Evolutionary conservation across 1,139 yeast species (phyloP), one percentile per base, ranked within the genome.

Genomic region (Protomyces macrosporus): DNA sequence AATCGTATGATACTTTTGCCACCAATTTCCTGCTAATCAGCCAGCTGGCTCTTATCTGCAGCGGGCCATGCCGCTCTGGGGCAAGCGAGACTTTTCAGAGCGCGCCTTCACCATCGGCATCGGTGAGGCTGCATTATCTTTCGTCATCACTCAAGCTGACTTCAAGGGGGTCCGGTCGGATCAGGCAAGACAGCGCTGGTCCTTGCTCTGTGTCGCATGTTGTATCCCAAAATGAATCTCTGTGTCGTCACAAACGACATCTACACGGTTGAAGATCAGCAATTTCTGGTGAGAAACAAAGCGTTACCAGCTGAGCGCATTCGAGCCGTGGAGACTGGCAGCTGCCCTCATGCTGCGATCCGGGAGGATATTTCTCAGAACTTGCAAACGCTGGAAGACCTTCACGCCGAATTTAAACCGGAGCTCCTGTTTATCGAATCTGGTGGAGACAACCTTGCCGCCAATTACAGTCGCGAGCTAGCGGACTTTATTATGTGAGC

Each of bases 301-400:
- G 66, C 66, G 14, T 35, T 65, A 12, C 63, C 63, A 3, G 57
- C 42, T 32, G 65, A 65, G 37, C 52, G 66, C 32, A 65, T 65
- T 34, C 45, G 65, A 6, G 66, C 66, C 52, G 63, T 65, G 37
- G 66, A 65, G 54, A 65, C 66, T 7, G 66, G 66, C 35, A 63
- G 66, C 9, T 65, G 66, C 53, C 66, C 66, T n/a, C 66, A 65
- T 37, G 66, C 66, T 3, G 66, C 66, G 6, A 65, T 65, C 14
- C 63, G 66, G 32, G 66, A 65, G 36, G 66, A 65, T 32, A 63
- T 65, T 16, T 65, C 66, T 12, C 66, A 53, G 16, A 65, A 65
- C 53, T 40, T 65, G 39, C 63, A 54, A 30, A 55, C 60, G 53
- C 50, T 65, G 42, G 66, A 65, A 52, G 63, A 65, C 30, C 53